Base-by-base conservation (phyloP, 1,284 basidiomycete species). In the Leccinum angustisporum region DNA sequence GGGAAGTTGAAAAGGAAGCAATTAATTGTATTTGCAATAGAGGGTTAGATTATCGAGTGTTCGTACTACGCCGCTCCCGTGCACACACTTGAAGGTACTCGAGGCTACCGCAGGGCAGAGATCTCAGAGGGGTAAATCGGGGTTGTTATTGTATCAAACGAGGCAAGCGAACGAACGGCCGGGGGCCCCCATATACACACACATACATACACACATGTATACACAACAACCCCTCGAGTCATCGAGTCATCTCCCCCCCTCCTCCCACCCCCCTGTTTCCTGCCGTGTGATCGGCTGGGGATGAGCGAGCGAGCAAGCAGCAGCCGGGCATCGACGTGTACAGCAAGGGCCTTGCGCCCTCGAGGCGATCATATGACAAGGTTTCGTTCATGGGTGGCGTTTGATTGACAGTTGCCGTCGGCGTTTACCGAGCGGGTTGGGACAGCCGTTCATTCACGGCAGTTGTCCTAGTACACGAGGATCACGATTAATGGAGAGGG, bases 341-440 rank as follows among this genome's bases (percentile, higher is more conserved):
- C 51, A 58, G 70, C 59, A 60, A 59, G 58, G 43, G 40, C 43
- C 36, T n/a, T 65, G 30, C 58, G 31, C 53, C 59, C 66, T 63
- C 59, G 68, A 59, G 72, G 67, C 59, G 68, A 60, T 61, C 66
- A 66, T 61, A 62, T 62, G 71, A 55, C 70, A 72, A 73, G 64
- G 70, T 46, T 70, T 69, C 62, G 38, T 61, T n/a, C 54, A 46
- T 18, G 43, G 53, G 73, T 68, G 73, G 73, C 70, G 69, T 66
- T 46, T 46, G 43, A 46, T 46, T 67, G 66, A 58, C 65, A 58
- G 38, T 58, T 61, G 34, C 70, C 66, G 66, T 62, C 67, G 66
- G 60, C 36, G 54, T 58, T 50, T 61, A 52, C 64, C 66, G 68
- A 36, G 53, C 52, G 54, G 56, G n/a, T 51, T 51, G 50, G 50